These are phyloP conservation scores for Tricholoma bakamatsutake DNA, from an alignment of 768 basidiomycete genomes.

Conservation along the genomic window DNA sequence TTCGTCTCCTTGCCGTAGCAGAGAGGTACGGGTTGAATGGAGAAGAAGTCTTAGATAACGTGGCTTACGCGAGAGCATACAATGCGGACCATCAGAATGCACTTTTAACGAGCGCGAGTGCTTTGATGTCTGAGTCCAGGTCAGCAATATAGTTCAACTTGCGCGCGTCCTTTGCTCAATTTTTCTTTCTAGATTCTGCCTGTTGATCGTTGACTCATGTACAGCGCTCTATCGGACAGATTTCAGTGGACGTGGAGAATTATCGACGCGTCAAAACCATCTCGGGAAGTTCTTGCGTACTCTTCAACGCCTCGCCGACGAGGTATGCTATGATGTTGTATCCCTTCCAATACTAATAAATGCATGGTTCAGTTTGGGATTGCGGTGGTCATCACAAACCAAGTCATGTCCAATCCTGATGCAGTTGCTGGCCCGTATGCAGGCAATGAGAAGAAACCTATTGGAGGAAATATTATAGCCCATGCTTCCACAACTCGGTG, in stretches of 20 bases:
- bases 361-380: slow-evolving; percentile 73
- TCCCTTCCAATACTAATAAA: slow-evolving; percentile 11
- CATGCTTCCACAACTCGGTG: slow-evolving; percentile 97
- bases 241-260: slow-evolving; percentile 91
- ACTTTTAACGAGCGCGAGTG: slow-evolving; percentile 85
- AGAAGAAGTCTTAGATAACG: slow-evolving; percentile 96
- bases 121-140: slow-evolving; percentile 99
- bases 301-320: slow-evolving; percentile 90
- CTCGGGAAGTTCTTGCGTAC: slow-evolving; percentile 93
- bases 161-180: slow-evolving; percentile 1
- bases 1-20: slow-evolving; percentile 88
- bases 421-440: slow-evolving; percentile 85
- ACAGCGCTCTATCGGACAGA: slow-evolving; percentile 95
- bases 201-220: slow-evolving; percentile 94
- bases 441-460: slow-evolving; percentile 94
- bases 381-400: slow-evolving; percentile 95
- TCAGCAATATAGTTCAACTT: slow-evolving; percentile 26
- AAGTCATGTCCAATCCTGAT: slow-evolving; percentile 99
- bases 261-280: slow-evolving; percentile 93
- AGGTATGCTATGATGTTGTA: slow-evolving; percentile 45
- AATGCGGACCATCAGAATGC: slow-evolving; percentile 97
- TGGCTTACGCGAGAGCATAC: slow-evolving; percentile 97
- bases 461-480: slow-evolving; percentile 98
- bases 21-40: slow-evolving; percentile 96
- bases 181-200: slow-evolving; percentile 66